Percentiles rank a stretch among this genome's conserved stretches.
Evolutionary conservation across 2,329 filamentous ascomycete species (phyloP).

Genomic region (Colletotrichum chrysophilum): DNA sequence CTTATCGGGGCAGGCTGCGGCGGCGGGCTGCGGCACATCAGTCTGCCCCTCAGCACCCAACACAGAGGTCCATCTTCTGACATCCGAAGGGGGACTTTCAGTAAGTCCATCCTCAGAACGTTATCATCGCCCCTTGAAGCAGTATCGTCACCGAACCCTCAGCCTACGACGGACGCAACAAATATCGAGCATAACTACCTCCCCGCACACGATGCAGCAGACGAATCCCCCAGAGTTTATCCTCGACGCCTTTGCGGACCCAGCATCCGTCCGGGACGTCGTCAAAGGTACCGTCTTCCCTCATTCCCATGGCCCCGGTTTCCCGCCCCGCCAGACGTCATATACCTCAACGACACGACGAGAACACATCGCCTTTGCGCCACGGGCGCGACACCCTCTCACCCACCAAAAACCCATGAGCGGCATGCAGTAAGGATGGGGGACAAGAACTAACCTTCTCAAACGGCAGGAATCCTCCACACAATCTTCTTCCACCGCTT

Average conservation of each 20-base stretch:
- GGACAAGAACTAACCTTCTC: not conserved
- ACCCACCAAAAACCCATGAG: not conserved
- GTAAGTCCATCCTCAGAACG: not conserved
- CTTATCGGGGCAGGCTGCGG: conserved; percentile 3
- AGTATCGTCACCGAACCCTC: not conserved
- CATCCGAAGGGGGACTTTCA: not conserved
- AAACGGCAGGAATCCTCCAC: conserved; percentile 77
- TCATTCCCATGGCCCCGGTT: conserved; percentile 17
- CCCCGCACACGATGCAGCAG: conserved; percentile 48
- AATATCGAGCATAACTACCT: not conserved
- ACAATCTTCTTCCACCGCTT: conserved; percentile 99
- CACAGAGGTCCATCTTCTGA: not conserved
- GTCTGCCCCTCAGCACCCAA: conserved; percentile 7
- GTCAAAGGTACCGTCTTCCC: conserved; percentile 73
- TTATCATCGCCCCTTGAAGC: not conserved
- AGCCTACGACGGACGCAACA: not conserved
- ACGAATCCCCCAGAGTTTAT: conserved; percentile 81
- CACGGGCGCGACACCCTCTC: not conserved
- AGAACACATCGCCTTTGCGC: not conserved
- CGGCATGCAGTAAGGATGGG: not conserved
- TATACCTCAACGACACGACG: not conserved
- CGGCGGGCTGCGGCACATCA: not conserved
- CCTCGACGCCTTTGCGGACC: conserved; percentile 92
- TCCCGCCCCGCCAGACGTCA: conserved; percentile 16
- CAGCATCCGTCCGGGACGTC: conserved; percentile 86